phyloP scores from a whole-genome alignment of 495 filamentous ascomycete species.

The Barbatosphaeria neglecta region DNA sequence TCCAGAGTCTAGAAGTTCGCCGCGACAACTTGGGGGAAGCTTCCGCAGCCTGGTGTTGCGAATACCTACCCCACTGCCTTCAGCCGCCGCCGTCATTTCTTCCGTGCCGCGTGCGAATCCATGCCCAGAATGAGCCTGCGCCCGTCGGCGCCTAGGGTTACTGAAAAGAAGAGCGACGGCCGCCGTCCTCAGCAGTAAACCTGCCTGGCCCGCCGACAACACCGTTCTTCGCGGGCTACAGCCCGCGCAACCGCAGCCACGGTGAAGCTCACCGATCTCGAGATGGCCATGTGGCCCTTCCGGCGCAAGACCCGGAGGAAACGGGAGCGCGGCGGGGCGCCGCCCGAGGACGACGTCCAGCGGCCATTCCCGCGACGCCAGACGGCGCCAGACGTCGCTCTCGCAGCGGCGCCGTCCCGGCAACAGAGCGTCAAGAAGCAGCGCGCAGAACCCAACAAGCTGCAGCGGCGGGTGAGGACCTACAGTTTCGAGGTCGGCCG shows the following conservation, averaged over 20 bases:
- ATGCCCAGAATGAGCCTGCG: not conserved
- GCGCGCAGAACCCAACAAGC: conserved; percentile 31
- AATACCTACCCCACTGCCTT: not conserved
- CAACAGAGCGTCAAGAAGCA: conserved; percentile 14
- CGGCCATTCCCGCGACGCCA: conserved; percentile 22
- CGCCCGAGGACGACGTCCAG: conserved; percentile 18
- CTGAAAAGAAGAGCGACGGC: not conserved
- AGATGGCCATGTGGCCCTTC: conserved; percentile 72
- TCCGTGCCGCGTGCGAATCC: not conserved
- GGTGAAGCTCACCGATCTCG: not conserved
- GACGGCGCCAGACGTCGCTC: conserved; percentile 16
- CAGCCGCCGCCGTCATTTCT: not conserved
- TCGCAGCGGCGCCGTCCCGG: not conserved
- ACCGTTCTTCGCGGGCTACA: not conserved
- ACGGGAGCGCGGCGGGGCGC: conserved; percentile 24
- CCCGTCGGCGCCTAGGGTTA: not conserved
- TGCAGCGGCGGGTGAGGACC: conserved; percentile 33
- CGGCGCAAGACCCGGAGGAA: conserved; percentile 50
- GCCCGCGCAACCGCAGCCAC: not conserved
- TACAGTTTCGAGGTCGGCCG: conserved; percentile 45
- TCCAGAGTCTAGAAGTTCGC: too few relatives aligned
- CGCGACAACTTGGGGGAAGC: too few relatives aligned
- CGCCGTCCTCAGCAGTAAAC: not conserved
- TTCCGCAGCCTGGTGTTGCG: not conserved
- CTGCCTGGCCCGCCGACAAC: not conserved